Percentiles rank a stretch among this genome's conserved stretches.
These are phyloP conservation scores for Linnemannia exigua DNA, from an alignment of 192 early-diverging fungal genomes.

Conservation along the genomic window DNA sequence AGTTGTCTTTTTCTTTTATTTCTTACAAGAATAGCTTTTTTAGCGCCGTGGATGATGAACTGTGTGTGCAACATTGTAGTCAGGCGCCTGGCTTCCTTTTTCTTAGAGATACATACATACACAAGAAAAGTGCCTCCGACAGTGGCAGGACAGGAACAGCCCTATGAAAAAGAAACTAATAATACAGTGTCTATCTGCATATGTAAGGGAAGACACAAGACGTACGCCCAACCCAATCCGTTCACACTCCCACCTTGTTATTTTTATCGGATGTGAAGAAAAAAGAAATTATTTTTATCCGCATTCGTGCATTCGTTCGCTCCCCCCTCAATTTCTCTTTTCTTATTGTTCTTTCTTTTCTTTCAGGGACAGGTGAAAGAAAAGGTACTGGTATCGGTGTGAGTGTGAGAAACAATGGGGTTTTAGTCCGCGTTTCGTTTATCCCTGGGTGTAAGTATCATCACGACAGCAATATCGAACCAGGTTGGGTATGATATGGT, in stretches of 20 bases:
- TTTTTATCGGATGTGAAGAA: background rate
- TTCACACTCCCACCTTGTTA: background rate
- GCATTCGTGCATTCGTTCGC: background rate
- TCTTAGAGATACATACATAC: too few relatives aligned
- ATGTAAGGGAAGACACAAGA: background rate
- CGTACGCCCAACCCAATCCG: background rate
- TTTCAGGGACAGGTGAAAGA: background rate
- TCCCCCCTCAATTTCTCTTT: background rate
- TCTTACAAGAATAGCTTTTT: background rate
- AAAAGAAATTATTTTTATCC: background rate
- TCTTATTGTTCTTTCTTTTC: background rate
- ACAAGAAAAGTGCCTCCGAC: too few relatives aligned
- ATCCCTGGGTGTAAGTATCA: constrained; percentile 1
- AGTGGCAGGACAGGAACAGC: too few relatives aligned
- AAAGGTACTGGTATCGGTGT: background rate
- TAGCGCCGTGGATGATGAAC: background rate
- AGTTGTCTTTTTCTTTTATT: background rate
- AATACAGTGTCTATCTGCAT: too few relatives aligned
- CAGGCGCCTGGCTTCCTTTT: background rate
- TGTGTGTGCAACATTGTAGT: background rate
- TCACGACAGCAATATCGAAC: too few relatives aligned
- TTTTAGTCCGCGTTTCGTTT: background rate
- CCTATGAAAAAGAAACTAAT: background rate
- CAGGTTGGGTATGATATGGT: background rate
- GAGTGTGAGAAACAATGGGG: background rate